phyloP scores from a whole-genome alignment of 2,329 filamentous ascomycete species.

The Cordyceps cicadae region DNA sequence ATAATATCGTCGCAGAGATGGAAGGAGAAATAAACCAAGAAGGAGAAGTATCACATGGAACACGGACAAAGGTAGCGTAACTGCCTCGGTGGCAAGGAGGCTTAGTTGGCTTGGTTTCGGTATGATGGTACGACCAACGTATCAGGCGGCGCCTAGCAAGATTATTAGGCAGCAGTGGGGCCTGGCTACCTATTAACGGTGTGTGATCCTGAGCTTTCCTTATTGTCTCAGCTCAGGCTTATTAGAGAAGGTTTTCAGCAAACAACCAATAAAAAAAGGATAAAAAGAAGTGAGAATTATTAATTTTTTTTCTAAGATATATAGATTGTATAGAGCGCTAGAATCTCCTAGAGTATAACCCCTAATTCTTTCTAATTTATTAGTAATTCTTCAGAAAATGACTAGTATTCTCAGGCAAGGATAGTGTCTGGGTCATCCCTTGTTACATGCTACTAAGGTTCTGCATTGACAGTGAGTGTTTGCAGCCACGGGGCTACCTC shows the following conservation, averaged over 20 bases:
- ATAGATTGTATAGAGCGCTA: no score
- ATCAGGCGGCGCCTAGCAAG: constrained; percentile 1
- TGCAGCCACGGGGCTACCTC: background rate
- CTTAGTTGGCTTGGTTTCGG: constrained; percentile 3
- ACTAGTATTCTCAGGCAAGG: background rate
- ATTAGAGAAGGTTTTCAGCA: no score
- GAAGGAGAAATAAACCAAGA: background rate
- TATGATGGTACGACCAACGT: background rate
- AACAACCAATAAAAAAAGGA: no score
- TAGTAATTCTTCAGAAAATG: no score
- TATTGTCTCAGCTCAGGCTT: no score
- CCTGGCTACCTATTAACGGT: no score
- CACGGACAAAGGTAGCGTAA: background rate
- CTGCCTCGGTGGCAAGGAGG: constrained; percentile 1
- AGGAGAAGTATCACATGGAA: background rate
- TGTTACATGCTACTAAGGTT: background rate
- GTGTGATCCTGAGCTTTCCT: no score
- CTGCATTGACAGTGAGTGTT: background rate
- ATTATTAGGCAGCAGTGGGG: background rate
- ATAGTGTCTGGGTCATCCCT: background rate
- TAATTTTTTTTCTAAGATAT: no score
- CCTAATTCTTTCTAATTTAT: no score
- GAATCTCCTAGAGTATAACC: no score
- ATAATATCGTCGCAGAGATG: background rate
- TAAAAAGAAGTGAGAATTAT: no score